These are phyloP conservation scores for Exophiala mesophila DNA, from an alignment of 2,329 filamentous ascomycete genomes.

Conservation along the genomic window DNA sequence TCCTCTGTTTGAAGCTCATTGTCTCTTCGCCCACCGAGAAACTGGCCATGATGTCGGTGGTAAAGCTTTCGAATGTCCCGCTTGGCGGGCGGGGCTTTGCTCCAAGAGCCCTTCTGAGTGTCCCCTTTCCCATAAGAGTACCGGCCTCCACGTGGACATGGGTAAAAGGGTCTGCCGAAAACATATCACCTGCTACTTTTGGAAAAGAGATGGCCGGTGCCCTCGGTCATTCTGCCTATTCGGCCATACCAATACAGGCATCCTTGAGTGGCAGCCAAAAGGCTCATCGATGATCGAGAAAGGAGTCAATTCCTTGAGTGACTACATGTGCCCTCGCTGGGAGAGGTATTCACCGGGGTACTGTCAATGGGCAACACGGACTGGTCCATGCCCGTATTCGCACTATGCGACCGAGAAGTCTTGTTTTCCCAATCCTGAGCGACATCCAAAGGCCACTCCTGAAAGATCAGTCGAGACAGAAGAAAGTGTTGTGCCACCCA, in stretches of 20 bases:
- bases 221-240: constrained; percentile 8
- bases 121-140: constrained; percentile 14
- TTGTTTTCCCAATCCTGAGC: too few relatives aligned
- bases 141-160: constrained; percentile 15
- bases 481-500: too few relatives aligned
- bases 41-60: constrained; percentile 13
- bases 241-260: constrained; percentile 17
- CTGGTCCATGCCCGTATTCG: constrained; percentile 8
- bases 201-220: constrained; percentile 6
- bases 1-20: constrained; percentile 12
- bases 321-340: constrained; percentile 13
- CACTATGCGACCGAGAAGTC: constrained; percentile 3
- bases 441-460: too few relatives aligned
- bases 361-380: background rate
- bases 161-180: constrained; percentile 9
- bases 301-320: constrained; percentile 10
- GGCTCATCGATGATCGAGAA: background rate
- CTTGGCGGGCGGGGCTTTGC: constrained; percentile 9
- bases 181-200: constrained; percentile 21
- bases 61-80: constrained; percentile 18
- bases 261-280: constrained; percentile 11
- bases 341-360: background rate
- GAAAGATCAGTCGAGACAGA: too few relatives aligned
- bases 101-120: constrained; percentile 3
- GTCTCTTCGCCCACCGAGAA: constrained; percentile 16